A percentile compares a stretch with the other conserved stretches of the same genome.
Conservation (phyloP, 2,329 filamentous ascomycete species). For the Fusarium lyarnte region DNA sequence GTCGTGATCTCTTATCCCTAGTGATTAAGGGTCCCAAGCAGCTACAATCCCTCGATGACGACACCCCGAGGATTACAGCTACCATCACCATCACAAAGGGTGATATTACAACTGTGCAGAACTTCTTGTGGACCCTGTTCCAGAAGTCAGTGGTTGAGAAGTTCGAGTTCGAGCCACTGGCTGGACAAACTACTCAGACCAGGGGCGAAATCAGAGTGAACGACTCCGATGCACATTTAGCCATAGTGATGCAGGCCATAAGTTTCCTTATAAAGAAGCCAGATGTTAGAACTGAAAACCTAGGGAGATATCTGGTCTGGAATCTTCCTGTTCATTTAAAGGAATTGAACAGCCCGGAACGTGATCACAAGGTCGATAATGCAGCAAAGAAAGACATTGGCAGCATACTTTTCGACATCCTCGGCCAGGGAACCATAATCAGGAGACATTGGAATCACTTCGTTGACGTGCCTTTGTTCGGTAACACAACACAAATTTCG, state of each 20-base stretch:
- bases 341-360: neutral
- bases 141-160: neutral
- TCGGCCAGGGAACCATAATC: neutral
- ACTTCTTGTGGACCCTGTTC: neutral
- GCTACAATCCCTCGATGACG: neutral
- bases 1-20: neutral
- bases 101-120: neutral
- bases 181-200: neutral
- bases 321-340: neutral
- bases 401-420: neutral
- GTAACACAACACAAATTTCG: neutral
- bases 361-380: neutral
- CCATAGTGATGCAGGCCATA: neutral
- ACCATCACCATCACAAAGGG: neutral
- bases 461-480: neutral
- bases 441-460: neutral
- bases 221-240: neutral
- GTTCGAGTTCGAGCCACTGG: neutral
- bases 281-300: neutral
- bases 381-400: neutral
- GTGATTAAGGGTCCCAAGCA: neutral
- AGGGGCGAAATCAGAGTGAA: neutral
- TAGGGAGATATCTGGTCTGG: neutral
- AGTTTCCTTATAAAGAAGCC: neutral
- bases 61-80: neutral